These are phyloP conservation scores for Ascochyta lentis DNA, from an alignment of 2,329 filamentous ascomycete genomes.

Conservation along the genomic window DNA sequence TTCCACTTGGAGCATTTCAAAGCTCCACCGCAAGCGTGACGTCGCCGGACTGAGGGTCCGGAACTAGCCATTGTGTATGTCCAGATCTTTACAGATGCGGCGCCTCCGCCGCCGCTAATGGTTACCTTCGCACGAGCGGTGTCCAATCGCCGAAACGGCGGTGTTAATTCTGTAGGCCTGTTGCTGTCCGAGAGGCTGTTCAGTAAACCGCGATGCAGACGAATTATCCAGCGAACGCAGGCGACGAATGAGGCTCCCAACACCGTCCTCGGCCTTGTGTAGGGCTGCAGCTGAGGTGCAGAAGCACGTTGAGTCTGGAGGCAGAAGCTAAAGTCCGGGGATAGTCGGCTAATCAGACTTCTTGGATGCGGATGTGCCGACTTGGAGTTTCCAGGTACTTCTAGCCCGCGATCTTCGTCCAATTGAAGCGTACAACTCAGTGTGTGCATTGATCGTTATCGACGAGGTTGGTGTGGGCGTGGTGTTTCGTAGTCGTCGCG, in stretches of 20 bases:
- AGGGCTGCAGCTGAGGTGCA: constrained; percentile 9
- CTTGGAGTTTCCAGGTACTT: constrained; percentile 4
- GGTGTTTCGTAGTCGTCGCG: background rate
- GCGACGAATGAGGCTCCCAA: background rate
- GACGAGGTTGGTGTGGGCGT: background rate
- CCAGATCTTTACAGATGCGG: constrained; percentile 19
- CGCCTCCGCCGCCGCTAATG: constrained; percentile 23
- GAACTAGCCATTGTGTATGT: constrained; percentile 17
- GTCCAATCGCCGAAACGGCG: constrained; percentile 2
- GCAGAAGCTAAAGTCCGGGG: constrained; percentile 5
- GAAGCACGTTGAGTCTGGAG: background rate
- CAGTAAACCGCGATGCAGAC: background rate
- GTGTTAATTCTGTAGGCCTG: background rate
- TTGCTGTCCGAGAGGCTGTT: background rate
- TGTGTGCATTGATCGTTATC: background rate
- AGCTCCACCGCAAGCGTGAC: constrained; percentile 24
- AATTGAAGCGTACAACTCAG: constrained; percentile 2
- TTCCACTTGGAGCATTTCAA: constrained; percentile 12
- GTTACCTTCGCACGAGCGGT: constrained; percentile 7
- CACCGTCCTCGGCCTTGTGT: background rate
- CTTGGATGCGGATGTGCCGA: background rate
- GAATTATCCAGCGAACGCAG: background rate
- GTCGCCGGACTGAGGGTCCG: constrained; percentile 25
- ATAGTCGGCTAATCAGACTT: constrained; percentile 14
- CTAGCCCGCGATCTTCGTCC: constrained; percentile 2